Evolutionary conservation across 768 basidiomycete species (phyloP), one percentile per base, ranked within the genome.

Genomic region (Mycena floridula): DNA sequence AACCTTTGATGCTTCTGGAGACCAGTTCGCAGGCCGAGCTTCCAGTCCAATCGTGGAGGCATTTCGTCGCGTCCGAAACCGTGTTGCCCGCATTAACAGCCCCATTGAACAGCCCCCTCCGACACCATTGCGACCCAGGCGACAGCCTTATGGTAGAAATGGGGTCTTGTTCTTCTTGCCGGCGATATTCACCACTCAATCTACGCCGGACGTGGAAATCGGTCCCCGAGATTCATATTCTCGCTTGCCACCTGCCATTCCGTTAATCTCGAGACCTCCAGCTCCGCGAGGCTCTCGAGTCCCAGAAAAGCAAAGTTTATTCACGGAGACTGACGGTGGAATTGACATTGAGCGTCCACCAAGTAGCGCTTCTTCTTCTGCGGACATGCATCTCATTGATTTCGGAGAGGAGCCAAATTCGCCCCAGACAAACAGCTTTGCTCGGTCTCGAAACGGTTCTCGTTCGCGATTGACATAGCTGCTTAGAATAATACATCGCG

Each of bases 141-240:
- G 76, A 45, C 67, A 69, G 45, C 59, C 66, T 13, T 55, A 58
- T 45, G 73, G 74, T 39, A 74, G 80, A 30, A n/a, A n/a, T n/a
- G 81, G 84, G 25, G 77, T 87, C 30, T 63, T 89, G 40, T 89
- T 86, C 65, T 89, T 89, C 71, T 72, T 91, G 40, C 89, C 89
- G 18, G 85, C 87, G 25, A 81, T 88, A 53, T 85, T 89, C 59
- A 72, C 84, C n/a, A n/a, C n/a, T n/a, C n/a, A n/a, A n/a, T n/a
- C n/a, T n/a, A n/a, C n/a, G n/a, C n/a, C n/a, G n/a, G n/a, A n/a
- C n/a, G n/a, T n/a, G n/a, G n/a, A n/a, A n/a, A n/a, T n/a, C n/a
- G n/a, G n/a, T n/a, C n/a, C n/a, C n/a, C n/a, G n/a, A n/a, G n/a
- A n/a, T n/a, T n/a, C n/a, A n/a, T n/a, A n/a, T n/a, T n/a, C n/a